Base-by-base conservation (phyloP, 2,329 filamentous ascomycete species). In the Fusarium illudens region DNA sequence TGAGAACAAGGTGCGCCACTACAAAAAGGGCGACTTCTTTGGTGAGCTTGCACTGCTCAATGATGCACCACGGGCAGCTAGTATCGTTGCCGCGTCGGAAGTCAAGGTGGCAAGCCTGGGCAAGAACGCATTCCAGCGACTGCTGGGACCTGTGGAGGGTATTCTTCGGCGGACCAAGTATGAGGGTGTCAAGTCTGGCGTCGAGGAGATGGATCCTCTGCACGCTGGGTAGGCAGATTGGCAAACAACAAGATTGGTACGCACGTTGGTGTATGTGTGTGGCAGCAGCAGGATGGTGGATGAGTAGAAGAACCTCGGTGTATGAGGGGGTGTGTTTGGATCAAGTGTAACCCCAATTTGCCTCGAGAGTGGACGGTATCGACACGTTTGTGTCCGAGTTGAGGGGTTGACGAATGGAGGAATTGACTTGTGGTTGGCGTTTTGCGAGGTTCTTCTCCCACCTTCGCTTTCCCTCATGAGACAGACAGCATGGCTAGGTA, bases 21-120 rank as follows among this genome's bases (percentile, higher is more conserved):
- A 98, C 79, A 86, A 84, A 68, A 96, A 97, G 80, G 96, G 96
- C 29, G 96, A 97, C 76, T 99, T 96, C 83, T 99, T 99, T 81
- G 96, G 96, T 65, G 96, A 99, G 81, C 84, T 99, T 64, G 96
- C 96, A 7, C 81, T 99, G 75, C 85, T 98, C 71, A 96, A 98
- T 72, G 95, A 99, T 76, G 92, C 93, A 57, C 96, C 96, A 9
- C 90, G 96, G 76, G 95, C 95, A 34, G 96, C 96, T 52, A 97
- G 92, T 71, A 89, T 99, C 54, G 84, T 96, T 48, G 92, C 92
- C 73, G 86, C 89, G 78, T 92, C 91, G 7, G 92, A 97, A 67
- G 92, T 97, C 77, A 98, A 97, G 83, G 93, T 98, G 52, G 96
- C 95, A 5, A 93, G 90, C 50, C 84, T 99, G 49, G 94, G 94